Percentiles rank a stretch among this genome's conserved stretches.
Conservation (phyloP, 352 stramenopile species). For the Globisporangium irregulare region DNA sequence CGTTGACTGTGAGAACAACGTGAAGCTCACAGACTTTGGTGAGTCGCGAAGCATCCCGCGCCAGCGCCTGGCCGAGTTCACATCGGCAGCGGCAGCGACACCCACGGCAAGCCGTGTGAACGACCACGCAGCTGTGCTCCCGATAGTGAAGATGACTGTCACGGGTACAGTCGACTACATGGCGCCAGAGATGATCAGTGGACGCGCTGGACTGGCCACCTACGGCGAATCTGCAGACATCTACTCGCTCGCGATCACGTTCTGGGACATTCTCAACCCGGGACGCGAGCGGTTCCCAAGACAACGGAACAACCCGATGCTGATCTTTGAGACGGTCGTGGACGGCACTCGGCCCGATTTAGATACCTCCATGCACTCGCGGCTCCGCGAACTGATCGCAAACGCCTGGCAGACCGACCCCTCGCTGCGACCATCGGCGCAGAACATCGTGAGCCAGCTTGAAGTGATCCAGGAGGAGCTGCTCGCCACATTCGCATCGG, state of each 20-base stretch:
- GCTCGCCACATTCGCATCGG: constrained; percentile 36
- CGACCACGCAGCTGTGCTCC: background rate
- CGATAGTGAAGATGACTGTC: constrained; percentile 51
- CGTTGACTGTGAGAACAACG: constrained; percentile 40
- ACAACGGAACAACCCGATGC: constrained; percentile 36
- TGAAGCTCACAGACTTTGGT: constrained; percentile 72
- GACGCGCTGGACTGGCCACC: constrained; percentile 34
- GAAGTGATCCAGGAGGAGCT: constrained; percentile 67
- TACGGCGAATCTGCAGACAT: constrained; percentile 72
- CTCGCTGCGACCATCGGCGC: constrained; percentile 39
- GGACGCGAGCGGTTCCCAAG: constrained; percentile 43
- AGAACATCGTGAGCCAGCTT: constrained; percentile 41
- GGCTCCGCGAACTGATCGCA: constrained; percentile 61
- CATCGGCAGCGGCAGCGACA: background rate
- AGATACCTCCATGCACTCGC: constrained; percentile 29
- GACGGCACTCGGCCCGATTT: constrained; percentile 45
- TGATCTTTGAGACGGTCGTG: constrained; percentile 50
- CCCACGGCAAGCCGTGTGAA: background rate
- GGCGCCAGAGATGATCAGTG: constrained; percentile 65
- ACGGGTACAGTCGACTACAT: constrained; percentile 75
- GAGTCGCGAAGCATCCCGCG: constrained; percentile 49
- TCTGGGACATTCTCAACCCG: constrained; percentile 71
- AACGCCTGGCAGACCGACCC: constrained; percentile 53
- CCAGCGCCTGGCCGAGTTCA: constrained; percentile 1
- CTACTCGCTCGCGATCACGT: constrained; percentile 58